These are phyloP conservation scores for Purpureocillium lavendulum DNA, from an alignment of 2,329 filamentous ascomycete species.

Conservation along the genomic window DNA sequence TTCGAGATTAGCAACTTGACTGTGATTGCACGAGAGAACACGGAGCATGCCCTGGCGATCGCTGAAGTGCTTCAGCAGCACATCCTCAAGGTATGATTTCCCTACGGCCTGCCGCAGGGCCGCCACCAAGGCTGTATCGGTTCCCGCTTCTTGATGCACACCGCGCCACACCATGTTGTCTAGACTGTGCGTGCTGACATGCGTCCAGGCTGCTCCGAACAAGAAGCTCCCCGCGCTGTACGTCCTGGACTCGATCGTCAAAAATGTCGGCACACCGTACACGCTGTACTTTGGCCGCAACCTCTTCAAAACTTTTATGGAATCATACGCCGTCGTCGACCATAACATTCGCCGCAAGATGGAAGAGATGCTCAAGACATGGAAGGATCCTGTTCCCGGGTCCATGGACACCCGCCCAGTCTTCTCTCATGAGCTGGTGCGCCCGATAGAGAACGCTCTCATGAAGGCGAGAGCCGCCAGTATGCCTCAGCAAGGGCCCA, in stretches of 20 bases:
- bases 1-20: constrained; percentile 97
- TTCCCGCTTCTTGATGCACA: no score
- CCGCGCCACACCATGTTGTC: no score
- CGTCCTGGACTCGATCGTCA: constrained; percentile 95
- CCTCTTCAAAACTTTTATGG: constrained; percentile 92
- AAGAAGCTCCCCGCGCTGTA: constrained; percentile 95
- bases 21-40: constrained; percentile 95
- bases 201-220: constrained; percentile 66
- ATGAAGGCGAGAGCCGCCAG: constrained; percentile 66
- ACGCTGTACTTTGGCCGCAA: constrained; percentile 90
- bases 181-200: no score
- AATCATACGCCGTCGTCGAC: constrained; percentile 87
- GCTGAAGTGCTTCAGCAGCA: constrained; percentile 85
- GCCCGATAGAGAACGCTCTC: constrained; percentile 87
- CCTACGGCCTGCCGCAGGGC: not conserved
- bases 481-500: constrained; percentile 41
- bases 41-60: constrained; percentile 89
- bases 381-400: constrained; percentile 93
- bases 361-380: constrained; percentile 95
- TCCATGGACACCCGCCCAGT: constrained; percentile 90
- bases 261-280: constrained; percentile 97
- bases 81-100: constrained; percentile 75
- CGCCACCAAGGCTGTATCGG: no score
- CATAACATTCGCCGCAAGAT: constrained; percentile 76
- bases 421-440: constrained; percentile 78